Evolutionary conservation across 306 rosid genomes (phyloP).

Genomic region (Luffa acutangula): DNA sequence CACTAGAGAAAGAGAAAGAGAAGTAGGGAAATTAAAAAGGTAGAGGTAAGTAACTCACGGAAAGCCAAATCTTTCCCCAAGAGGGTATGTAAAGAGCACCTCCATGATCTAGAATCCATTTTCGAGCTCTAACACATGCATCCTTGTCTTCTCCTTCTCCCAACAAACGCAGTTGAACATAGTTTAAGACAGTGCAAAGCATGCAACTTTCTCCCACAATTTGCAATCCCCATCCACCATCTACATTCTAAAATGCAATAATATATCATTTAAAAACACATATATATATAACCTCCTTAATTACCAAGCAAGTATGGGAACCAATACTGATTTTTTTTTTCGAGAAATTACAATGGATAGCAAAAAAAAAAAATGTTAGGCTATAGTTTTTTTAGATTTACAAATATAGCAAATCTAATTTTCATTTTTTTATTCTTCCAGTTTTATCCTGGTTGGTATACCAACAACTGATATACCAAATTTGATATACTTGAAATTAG

Average conservation of each 20-base stretch:
- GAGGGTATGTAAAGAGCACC: conserved; percentile 4
- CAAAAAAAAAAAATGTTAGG: too few relatives aligned
- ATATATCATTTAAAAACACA: too few relatives aligned
- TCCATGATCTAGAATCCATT: conserved; percentile 13
- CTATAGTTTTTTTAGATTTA: too few relatives aligned
- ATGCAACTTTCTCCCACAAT: background rate
- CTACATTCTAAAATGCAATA: conserved; percentile 1
- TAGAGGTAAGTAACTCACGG: background rate
- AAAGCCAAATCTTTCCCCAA: conserved; percentile 15
- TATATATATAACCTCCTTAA: too few relatives aligned
- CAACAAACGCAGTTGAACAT: conserved; percentile 3
- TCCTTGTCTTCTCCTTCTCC: background rate
- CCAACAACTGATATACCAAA: too few relatives aligned
- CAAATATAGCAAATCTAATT: too few relatives aligned
- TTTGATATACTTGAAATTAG: too few relatives aligned
- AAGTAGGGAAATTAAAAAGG: background rate
- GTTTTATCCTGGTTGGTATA: too few relatives aligned
- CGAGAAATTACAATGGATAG: too few relatives aligned
- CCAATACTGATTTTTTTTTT: too few relatives aligned
- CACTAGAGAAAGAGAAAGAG: background rate
- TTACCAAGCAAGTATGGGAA: too few relatives aligned
- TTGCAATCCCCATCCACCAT: conserved; percentile 12
- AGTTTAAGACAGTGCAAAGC: background rate
- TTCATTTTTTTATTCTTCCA: too few relatives aligned
- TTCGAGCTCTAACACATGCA: background rate